Evolutionary conservation across 768 basidiomycete species (phyloP).

Genomic region (Kwoniella dendrophila): DNA sequence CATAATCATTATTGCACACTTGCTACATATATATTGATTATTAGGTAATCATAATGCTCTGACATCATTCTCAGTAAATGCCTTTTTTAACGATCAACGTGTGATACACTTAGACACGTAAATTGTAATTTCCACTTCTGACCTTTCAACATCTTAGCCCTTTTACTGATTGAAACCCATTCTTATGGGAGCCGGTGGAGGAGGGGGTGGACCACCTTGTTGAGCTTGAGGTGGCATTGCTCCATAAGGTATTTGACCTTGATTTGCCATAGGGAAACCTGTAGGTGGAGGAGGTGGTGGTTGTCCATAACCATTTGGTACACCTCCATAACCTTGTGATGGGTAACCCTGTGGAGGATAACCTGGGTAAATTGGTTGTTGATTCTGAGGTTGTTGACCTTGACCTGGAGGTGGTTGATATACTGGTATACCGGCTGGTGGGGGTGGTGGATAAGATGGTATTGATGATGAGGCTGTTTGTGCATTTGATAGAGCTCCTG

Average conservation of each 20-base stretch:
- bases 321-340: constrained; percentile 20
- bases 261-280: constrained; percentile 41
- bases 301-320: constrained; percentile 28
- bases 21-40: not conserved
- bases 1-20: not conserved
- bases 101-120: too few species aligned
- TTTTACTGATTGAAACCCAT: constrained; percentile 40
- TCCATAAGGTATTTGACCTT: constrained; percentile 26
- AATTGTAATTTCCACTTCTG: not conserved
- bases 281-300: constrained; percentile 44
- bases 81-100: not conserved
- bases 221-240: constrained; percentile 13
- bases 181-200: constrained; percentile 42
- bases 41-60: too few species aligned
- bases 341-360: constrained; percentile 29
- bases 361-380: constrained; percentile 13
- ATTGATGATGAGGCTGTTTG: constrained; percentile 18
- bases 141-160: not conserved
- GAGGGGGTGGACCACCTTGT: constrained; percentile 25
- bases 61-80: too few species aligned
- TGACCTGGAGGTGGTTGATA: too few species aligned
- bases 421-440: constrained; percentile 53
- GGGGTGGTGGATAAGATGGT: constrained; percentile 32
- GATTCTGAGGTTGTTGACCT: too few species aligned
- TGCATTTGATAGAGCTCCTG: constrained; percentile 70